Evolutionary conservation across 805 yeast species (phyloP), one percentile per base, ranked within the genome.

Genomic region (Jamesozyma jinghongensis): DNA sequence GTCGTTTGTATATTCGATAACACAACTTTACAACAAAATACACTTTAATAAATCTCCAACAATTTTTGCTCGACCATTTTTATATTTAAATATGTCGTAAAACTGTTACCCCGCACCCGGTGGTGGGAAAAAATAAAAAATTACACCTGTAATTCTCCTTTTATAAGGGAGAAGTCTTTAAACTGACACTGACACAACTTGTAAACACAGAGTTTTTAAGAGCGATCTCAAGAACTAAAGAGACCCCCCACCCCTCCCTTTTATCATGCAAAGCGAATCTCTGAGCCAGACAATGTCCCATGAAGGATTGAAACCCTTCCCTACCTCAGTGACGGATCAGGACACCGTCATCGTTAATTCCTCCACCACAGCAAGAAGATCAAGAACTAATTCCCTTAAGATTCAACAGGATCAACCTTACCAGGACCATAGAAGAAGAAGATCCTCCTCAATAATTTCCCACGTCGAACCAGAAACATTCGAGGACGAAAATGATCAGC

Each of bases 381-480:
- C 49, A 29, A 35, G 49, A 29, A 40, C 49, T n/a, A 42, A 38
- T 17, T 38, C 41, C 12, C 16, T 34, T 3, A 37, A 41, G 14
- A 40, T 22, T 26, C 20, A n/a, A 30, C 44, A 38, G 31, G 36
- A 48, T n/a, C 62, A 59, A 39, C 66, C 66, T 3, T 61, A 56
- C 13, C 54, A 59, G 40, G 66, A 62, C 41, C 65, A 61, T 36
- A 54, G 66, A 40, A 67, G 83, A 53, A 74, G 96, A 61, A 75
- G 97, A 46, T 85, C 96, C 2, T 85, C 96, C 2, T 81, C 92
- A 17, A 73, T 92, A 46, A 78, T 90, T 47, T 90, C 94, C 35
- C 96, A 90, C 57, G 83, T 90, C 39, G 92, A 85, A 57, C 95
- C 94, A 14, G 98, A 92, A 59, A 80, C 87, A 14, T 74, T 85